phyloP scores from a whole-genome alignment of 2,329 filamentous ascomycete species.

The Paraphoma chrysanthemicola region DNA sequence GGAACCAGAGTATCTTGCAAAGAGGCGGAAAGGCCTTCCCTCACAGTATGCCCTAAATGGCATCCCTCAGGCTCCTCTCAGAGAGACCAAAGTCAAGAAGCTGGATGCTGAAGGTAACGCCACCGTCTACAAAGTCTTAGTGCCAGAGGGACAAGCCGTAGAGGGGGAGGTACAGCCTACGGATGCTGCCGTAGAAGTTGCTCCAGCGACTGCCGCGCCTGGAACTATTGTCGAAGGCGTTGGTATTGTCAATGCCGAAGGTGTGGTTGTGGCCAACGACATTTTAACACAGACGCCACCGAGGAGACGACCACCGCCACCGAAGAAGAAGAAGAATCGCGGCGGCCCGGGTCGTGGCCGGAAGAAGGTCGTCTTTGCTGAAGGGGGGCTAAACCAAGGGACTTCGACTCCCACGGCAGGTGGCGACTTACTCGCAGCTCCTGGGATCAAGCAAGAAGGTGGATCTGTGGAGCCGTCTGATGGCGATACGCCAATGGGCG shows the following conservation, averaged over 20 bases:
- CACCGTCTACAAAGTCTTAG: constrained; percentile 82
- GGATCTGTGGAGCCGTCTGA: constrained; percentile 47
- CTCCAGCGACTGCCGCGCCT: constrained; percentile 58
- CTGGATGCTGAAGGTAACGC: constrained; percentile 79
- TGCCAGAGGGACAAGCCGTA: constrained; percentile 78
- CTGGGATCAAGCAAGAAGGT: constrained; percentile 49
- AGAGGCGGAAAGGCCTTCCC: constrained; percentile 65
- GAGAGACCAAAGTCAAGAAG: constrained; percentile 80
- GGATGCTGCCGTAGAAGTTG: constrained; percentile 56
- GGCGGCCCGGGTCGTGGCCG: constrained; percentile 82
- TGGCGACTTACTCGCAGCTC: constrained; percentile 32
- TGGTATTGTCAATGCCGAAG: constrained; percentile 67
- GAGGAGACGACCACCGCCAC: constrained; percentile 73
- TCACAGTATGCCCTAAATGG: constrained; percentile 46
- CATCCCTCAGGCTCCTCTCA: constrained; percentile 57
- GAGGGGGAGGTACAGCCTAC: constrained; percentile 79
- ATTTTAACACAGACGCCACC: constrained; percentile 56
- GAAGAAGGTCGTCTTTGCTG: constrained; percentile 70
- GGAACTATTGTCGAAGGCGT: constrained; percentile 67
- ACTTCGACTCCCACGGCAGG: constrained; percentile 31
- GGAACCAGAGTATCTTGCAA: constrained; percentile 68
- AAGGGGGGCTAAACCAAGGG: constrained; percentile 50
- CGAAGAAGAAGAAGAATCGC: constrained; percentile 78
- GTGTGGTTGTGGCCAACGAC: constrained; percentile 62
- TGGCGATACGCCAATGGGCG: constrained; percentile 50